These are phyloP conservation scores for Quercus lobata DNA, from an alignment of 331 rosid genomes.

Conservation along the genomic window DNA sequence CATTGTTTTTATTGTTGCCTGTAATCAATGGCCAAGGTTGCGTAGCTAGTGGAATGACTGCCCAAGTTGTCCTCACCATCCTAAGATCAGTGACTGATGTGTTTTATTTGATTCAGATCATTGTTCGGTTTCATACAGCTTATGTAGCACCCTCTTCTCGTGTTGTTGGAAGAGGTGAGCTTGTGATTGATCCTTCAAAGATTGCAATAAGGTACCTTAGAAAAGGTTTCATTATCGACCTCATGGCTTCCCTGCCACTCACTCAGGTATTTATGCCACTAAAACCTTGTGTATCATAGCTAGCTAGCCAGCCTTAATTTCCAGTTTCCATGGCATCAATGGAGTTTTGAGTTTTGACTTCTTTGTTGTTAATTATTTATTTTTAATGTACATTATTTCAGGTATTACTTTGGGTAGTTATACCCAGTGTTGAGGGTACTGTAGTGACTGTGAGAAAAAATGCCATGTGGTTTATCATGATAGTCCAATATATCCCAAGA, in stretches of 20 bases:
- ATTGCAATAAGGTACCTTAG: constrained; percentile 53
- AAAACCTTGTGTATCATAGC: background rate
- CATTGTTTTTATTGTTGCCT: constrained; percentile 54
- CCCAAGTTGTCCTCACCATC: constrained; percentile 39
- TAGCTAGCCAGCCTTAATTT: background rate
- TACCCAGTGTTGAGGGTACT: constrained; percentile 72
- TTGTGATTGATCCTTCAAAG: constrained; percentile 69
- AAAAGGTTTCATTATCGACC: constrained; percentile 63
- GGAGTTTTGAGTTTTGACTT: background rate
- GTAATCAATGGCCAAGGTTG: constrained; percentile 18
- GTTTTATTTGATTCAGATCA: constrained; percentile 59
- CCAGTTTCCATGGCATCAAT: background rate
- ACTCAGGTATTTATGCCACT: constrained; percentile 55
- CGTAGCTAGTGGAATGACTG: constrained; percentile 26
- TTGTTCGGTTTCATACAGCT: constrained; percentile 63
- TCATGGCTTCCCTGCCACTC: constrained; percentile 80
- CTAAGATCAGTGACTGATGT: constrained; percentile 41
- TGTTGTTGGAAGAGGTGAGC: constrained; percentile 93
- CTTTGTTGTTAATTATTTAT: background rate
- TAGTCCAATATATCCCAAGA: constrained; percentile 76
- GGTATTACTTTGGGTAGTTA: constrained; percentile 80
- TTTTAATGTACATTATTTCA: constrained; percentile 15
- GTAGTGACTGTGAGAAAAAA: constrained; percentile 54
- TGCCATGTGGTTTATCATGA: constrained; percentile 67
- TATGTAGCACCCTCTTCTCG: constrained; percentile 87